Evolutionary conservation across 2,329 filamentous ascomycete genomes (phyloP).

Genomic region (Venturia oleaginea): DNA sequence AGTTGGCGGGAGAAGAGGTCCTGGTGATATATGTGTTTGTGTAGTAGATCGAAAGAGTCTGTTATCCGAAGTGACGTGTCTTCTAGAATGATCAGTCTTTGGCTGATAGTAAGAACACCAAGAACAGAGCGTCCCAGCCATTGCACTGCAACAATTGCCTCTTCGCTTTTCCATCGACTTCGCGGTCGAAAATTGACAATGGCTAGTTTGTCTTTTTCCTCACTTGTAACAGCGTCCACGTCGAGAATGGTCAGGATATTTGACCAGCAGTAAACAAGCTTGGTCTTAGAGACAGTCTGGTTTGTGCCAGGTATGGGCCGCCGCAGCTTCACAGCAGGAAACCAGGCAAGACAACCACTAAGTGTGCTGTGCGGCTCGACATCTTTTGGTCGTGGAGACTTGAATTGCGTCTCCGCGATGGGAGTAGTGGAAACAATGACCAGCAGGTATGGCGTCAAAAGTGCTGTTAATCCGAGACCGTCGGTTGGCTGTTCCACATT

Average conservation of each 20-base stretch:
- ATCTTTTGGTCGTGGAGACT: conserved; percentile 83
- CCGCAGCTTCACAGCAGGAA: conserved; percentile 89
- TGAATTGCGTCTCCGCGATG: conserved; percentile 92
- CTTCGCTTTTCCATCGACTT: conserved; percentile 85
- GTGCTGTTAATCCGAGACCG: conserved; percentile 79
- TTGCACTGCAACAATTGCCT: conserved; percentile 91
- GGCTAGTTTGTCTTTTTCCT: conserved; percentile 68
- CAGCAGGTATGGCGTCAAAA: conserved; percentile 89
- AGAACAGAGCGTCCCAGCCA: conserved; percentile 94
- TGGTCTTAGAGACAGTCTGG: conserved; percentile 66
- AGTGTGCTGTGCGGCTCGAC: conserved; percentile 81
- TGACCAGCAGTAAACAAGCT: conserved; percentile 97
- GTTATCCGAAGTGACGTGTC: conserved; percentile 84
- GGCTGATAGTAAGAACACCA: conserved; percentile 85
- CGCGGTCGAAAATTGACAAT: conserved; percentile 71
- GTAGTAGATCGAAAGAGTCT: conserved; percentile 84
- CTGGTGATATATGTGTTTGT: conserved; percentile 84
- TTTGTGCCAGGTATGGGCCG: conserved; percentile 57
- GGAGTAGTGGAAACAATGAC: conserved; percentile 97
- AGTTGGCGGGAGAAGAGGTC: conserved; percentile 87
- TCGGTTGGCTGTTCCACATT: conserved; percentile 88
- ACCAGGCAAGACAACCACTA: conserved; percentile 94
- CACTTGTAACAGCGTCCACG: conserved; percentile 59
- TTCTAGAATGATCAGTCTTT: conserved; percentile 85
- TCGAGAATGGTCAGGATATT: conserved; percentile 93